Evolutionary conservation across 129 eudicot species (phyloP).

Genomic region (Tagetes erecta): DNA sequence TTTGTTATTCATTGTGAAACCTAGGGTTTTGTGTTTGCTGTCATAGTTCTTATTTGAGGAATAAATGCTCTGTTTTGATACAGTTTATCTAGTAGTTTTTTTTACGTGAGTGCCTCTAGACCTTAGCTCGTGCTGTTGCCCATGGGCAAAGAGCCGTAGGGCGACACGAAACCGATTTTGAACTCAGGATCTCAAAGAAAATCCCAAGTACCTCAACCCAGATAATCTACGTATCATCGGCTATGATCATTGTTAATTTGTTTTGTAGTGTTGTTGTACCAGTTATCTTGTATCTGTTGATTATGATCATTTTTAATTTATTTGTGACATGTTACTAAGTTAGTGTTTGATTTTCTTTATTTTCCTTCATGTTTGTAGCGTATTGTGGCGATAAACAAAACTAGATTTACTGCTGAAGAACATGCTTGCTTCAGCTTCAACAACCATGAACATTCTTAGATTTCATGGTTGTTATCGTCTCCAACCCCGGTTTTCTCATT

Average conservation of each 20-base stretch:
- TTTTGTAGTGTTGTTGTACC: no score
- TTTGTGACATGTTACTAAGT: no score
- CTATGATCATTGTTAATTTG: no score
- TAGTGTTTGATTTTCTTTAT: no score
- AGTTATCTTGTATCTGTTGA: background rate
- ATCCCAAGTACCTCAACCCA: no score
- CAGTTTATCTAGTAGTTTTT: background rate
- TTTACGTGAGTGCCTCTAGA: no score
- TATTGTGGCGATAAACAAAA: background rate
- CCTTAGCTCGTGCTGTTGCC: no score
- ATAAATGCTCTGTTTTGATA: background rate
- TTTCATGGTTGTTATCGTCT: constrained; percentile 41
- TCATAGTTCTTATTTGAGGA: background rate
- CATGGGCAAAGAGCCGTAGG: no score
- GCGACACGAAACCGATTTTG: no score
- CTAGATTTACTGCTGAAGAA: background rate
- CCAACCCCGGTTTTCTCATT: constrained; percentile 23
- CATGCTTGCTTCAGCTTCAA: constrained; percentile 35
- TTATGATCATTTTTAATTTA: background rate
- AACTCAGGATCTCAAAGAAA: no score
- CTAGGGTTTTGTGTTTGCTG: background rate
- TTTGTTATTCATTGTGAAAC: background rate
- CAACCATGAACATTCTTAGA: constrained; percentile 40
- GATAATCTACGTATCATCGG: no score
- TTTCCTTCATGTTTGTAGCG: constrained; percentile 18